Evolutionary conservation across 768 basidiomycete species (phyloP).

Genomic region (Trametes gibbosa): DNA sequence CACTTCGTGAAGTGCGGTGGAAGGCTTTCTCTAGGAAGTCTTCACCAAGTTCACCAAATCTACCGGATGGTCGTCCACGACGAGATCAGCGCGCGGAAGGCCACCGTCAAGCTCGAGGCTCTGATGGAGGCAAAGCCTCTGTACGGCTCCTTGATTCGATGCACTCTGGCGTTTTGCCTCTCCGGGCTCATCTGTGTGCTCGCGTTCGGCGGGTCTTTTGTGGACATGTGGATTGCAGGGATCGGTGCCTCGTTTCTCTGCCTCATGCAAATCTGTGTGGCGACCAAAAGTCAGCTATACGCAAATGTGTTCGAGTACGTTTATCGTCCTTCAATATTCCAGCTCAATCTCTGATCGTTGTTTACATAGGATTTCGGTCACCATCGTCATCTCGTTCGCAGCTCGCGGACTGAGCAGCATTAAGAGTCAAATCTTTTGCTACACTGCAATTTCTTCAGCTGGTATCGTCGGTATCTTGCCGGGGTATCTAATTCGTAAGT

Average conservation of each 20-base stretch:
- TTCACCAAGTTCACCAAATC: conserved; percentile 81
- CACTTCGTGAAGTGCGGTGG: conserved; percentile 82
- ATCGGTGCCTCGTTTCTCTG: conserved; percentile 63
- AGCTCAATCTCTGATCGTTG: not conserved
- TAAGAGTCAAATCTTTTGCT: conserved; percentile 77
- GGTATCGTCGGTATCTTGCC: conserved; percentile 87
- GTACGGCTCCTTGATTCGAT: conserved; percentile 61
- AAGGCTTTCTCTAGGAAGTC: conserved; percentile 75
- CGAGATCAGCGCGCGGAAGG: conserved; percentile 80
- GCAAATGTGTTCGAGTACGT: conserved; percentile 91
- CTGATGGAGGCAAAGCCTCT: conserved; percentile 64
- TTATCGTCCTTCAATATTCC: not conserved
- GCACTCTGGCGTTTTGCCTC: conserved; percentile 64
- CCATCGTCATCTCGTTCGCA: conserved; percentile 75
- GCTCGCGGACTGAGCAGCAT: conserved; percentile 84
- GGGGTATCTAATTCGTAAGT: conserved; percentile 79
- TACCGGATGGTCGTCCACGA: conserved; percentile 92
- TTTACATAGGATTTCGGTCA: conserved; percentile 68
- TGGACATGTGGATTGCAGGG: conserved; percentile 86
- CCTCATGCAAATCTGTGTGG: conserved; percentile 70
- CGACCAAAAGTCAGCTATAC: conserved; percentile 74
- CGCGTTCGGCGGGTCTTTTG: conserved; percentile 78
- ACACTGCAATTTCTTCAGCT: conserved; percentile 86
- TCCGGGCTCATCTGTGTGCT: conserved; percentile 80
- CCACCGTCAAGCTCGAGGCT: conserved; percentile 57